Conservation (phyloP, 192 early-diverging fungal genomes). For the Fimicolochytrium jonesii region DNA sequence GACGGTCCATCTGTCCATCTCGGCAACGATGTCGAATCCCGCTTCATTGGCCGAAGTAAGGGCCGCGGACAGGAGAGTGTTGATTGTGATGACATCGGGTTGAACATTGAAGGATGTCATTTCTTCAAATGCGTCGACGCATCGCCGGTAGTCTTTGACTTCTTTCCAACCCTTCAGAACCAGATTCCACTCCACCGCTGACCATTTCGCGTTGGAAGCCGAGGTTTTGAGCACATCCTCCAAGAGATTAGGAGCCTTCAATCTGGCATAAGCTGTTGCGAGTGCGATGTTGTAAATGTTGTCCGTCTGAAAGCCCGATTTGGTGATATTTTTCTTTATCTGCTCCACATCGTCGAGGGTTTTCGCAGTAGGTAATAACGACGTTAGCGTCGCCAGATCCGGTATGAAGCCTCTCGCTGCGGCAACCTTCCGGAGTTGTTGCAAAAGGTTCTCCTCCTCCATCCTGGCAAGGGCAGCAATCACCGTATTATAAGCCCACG, state of each 20-base stretch:
- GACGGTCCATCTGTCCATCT: conserved; percentile 8
- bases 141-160: conserved; percentile 6
- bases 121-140: background rate
- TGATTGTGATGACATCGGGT: conserved; percentile 12
- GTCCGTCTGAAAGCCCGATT: background rate
- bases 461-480: conserved; percentile 6
- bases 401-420: background rate
- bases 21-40: background rate
- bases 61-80: conserved; percentile 2
- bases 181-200: conserved; percentile 9
- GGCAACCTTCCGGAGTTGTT: background rate
- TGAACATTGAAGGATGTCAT: background rate
- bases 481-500: conserved; percentile 19
- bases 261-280: conserved; percentile 8
- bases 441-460: background rate
- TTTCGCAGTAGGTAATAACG: background rate
- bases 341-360: conserved; percentile 6
- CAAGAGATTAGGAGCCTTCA: conserved; percentile 3
- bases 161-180: conserved; percentile 4
- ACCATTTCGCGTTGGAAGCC: too few species aligned
- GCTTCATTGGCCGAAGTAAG: background rate
- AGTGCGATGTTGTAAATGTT: background rate
- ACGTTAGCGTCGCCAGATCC: conserved; percentile 15
- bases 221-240: too few species aligned
- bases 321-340: background rate